A percentile compares a stretch with the other conserved stretches of the same genome.
Evolutionary conservation across 73 alveolate species (phyloP).

Genomic region (Durusdinium trenchii): DNA sequence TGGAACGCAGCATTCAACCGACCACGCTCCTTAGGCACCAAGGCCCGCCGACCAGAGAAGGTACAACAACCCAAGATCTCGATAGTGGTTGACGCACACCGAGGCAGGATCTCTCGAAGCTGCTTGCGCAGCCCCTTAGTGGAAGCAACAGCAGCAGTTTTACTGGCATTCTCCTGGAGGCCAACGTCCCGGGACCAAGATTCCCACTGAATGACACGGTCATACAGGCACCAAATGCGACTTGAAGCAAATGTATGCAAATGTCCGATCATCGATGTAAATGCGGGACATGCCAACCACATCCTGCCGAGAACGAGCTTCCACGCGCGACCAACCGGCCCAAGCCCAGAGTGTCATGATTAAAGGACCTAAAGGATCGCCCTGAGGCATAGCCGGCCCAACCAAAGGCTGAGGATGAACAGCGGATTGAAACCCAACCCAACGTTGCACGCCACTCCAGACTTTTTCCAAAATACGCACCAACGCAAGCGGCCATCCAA

Average conservation of each 20-base stretch:
- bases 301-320: not conserved
- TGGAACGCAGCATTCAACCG: conserved; percentile 36
- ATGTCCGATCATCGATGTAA: conserved; percentile 5
- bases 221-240: not conserved
- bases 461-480: not conserved
- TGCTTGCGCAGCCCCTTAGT: not conserved
- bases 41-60: not conserved
- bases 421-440: not conserved
- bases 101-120: not conserved
- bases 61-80: conserved; percentile 25
- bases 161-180: not conserved
- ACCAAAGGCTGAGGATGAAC: not conserved
- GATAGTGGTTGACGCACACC: not conserved
- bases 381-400: conserved; percentile 65
- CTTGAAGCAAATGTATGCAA: not conserved
- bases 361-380: conserved; percentile 47
- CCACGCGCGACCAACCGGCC: conserved; percentile 18
- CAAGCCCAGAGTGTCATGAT: conserved; percentile 49
- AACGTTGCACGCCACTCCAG: not conserved
- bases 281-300: not conserved
- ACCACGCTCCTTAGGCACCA: not conserved
- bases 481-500: conserved; percentile 22
- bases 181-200: conserved; percentile 24
- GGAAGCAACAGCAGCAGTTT: conserved; percentile 24
- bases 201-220: not conserved